Percentiles rank a stretch among this genome's conserved stretches.
phyloP scores from a whole-genome alignment of 1,139 yeast genomes.

The Suhomyces panamericanus region DNA sequence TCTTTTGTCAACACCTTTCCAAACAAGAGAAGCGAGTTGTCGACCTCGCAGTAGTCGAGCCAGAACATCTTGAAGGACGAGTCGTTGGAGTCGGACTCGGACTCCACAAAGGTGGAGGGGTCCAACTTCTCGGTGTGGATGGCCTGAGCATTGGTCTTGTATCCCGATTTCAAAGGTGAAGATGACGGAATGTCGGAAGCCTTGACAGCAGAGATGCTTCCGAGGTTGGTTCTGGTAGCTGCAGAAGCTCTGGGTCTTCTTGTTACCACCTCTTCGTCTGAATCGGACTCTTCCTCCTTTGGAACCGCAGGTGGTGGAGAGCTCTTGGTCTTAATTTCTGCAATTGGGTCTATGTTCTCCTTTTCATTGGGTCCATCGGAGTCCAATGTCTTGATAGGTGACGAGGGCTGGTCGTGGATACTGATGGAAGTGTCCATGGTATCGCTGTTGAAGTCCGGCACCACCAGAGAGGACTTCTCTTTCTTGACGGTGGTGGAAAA shows the following conservation, averaged over 20 bases:
- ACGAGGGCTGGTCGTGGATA: conserved; percentile 17
- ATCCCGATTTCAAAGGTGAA: conserved; percentile 24
- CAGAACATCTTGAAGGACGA: conserved; percentile 71
- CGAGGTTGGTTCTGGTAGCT: conserved; percentile 14
- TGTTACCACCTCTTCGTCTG: conserved; percentile 50
- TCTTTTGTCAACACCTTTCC: conserved; percentile 73
- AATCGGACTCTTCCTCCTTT: conserved; percentile 38
- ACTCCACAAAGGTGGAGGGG: conserved; percentile 42
- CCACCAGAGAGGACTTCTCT: conserved; percentile 16
- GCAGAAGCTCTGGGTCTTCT: conserved; percentile 37
- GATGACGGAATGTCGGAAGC: conserved; percentile 25
- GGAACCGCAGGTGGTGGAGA: not conserved
- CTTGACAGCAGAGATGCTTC: conserved; percentile 25
- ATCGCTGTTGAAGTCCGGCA: conserved; percentile 8
- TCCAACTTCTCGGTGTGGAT: conserved; percentile 47
- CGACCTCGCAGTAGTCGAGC: conserved; percentile 86
- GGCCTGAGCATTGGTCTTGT: conserved; percentile 19
- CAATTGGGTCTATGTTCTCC: conserved; percentile 10
- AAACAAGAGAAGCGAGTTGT: conserved; percentile 67
- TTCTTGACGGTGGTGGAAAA: conserved; percentile 30
- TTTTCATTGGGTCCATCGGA: conserved; percentile 9
- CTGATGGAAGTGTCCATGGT: conserved; percentile 10
- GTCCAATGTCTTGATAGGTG: conserved; percentile 13
- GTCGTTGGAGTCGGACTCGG: conserved; percentile 30
- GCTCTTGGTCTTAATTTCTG: not conserved